A percentile compares a stretch with the other conserved stretches of the same genome.
Conservation (phyloP, 139 green algal genomes). For the Tetraselmis striata region DNA sequence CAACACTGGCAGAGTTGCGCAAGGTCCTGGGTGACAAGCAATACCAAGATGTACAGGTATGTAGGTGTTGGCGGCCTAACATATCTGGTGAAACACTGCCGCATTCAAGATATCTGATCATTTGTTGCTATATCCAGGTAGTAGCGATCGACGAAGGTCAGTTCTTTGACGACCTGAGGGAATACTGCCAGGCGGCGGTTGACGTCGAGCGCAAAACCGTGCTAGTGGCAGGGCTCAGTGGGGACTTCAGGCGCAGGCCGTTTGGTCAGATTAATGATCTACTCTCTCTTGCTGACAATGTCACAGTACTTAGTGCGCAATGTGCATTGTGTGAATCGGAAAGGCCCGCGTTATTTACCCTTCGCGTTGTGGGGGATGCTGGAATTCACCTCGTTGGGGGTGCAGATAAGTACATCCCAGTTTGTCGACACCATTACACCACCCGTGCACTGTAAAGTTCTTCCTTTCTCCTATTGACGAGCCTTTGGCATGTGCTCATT, state of each 20-base stretch:
- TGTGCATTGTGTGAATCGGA: neutral
- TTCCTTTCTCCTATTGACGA: too few species aligned
- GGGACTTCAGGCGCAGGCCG: constrained; percentile 56
- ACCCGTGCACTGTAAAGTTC: too few species aligned
- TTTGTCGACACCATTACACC: constrained; percentile 72
- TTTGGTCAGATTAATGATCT: constrained; percentile 45
- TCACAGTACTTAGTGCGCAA: neutral
- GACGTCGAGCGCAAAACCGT: constrained; percentile 59
- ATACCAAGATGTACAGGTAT: too few species aligned
- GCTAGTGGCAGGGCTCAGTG: constrained; percentile 61
- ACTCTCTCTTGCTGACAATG: neutral
- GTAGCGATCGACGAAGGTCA: constrained; percentile 83
- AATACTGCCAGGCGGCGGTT: constrained; percentile 53
- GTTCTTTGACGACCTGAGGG: constrained; percentile 67
- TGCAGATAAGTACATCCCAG: constrained; percentile 71
- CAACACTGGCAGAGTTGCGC: constrained; percentile 18
- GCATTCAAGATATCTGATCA: neutral
- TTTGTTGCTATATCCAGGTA: constrained; percentile 25
- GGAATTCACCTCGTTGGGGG: constrained; percentile 69
- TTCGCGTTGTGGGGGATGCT: constrained; percentile 48
- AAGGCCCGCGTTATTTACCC: constrained; percentile 53
- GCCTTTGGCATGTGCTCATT: too few species aligned
- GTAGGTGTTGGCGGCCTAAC: too few species aligned
- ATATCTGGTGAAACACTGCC: too few species aligned
- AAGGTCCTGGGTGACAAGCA: too few species aligned